These are phyloP conservation scores for Crithidia fasciculata DNA, from an alignment of 208 protist genomes.

Conservation along the genomic window DNA sequence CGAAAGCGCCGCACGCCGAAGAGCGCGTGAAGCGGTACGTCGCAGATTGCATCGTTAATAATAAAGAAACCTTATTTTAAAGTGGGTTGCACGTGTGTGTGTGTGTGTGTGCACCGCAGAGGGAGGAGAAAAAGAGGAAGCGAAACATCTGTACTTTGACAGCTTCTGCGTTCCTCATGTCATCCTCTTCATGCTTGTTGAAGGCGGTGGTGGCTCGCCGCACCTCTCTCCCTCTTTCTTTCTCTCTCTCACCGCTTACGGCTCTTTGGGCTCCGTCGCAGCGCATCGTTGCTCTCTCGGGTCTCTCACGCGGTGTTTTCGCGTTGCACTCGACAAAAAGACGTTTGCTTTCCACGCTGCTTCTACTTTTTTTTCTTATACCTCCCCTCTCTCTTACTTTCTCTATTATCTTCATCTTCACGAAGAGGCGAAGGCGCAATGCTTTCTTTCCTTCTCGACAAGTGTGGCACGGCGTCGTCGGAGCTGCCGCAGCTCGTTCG, in stretches of 20 bases:
- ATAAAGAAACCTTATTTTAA: too few relatives aligned
- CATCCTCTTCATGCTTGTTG: too few relatives aligned
- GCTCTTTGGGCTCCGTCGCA: background rate
- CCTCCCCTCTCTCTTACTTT: background rate
- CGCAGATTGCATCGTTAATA: too few relatives aligned
- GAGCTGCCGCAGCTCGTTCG: constrained; percentile 28
- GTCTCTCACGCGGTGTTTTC: background rate
- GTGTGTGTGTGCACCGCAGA: too few relatives aligned
- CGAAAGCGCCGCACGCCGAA: too few relatives aligned
- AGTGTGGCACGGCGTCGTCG: constrained; percentile 17
- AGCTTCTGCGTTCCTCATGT: too few relatives aligned
- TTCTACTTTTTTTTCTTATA: background rate
- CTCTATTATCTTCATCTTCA: background rate
- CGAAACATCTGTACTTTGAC: background rate
- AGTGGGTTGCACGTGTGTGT: too few relatives aligned
- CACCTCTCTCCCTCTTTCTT: background rate
- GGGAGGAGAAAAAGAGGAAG: background rate
- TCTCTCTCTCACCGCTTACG: background rate
- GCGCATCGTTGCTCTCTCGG: background rate
- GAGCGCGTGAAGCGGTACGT: too few relatives aligned
- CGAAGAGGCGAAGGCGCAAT: background rate
- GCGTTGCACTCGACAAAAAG: background rate
- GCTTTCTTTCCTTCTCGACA: constrained; percentile 27
- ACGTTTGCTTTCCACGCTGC: background rate
- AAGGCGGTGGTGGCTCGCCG: too few relatives aligned